These are phyloP conservation scores for Talaromyces stipitatus DNA, from an alignment of 495 filamentous ascomycete genomes.

Conservation along the genomic window DNA sequence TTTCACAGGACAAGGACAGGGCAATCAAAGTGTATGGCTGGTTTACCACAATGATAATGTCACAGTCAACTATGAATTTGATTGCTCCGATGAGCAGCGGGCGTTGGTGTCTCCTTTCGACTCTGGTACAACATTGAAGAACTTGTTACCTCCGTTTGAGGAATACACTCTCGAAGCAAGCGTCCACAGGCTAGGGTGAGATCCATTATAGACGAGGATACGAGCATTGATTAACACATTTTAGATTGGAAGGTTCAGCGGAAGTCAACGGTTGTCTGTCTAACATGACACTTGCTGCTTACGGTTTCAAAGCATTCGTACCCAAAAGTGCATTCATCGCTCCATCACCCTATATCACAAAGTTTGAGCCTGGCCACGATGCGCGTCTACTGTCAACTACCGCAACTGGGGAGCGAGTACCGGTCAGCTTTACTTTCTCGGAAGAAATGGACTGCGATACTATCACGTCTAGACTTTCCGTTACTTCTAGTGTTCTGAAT, in stretches of 20 bases:
- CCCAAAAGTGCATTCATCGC: conserved; percentile 32
- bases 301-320: conserved; percentile 51
- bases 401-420: conserved; percentile 21
- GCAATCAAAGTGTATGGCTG: conserved; percentile 42
- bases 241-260: conserved; percentile 13
- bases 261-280: conserved; percentile 41
- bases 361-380: conserved; percentile 51
- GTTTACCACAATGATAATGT: conserved; percentile 40
- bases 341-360: conserved; percentile 49
- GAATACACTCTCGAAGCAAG: conserved; percentile 27
- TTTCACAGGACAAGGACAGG: conserved; percentile 29
- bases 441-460: conserved; percentile 48
- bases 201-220: background rate
- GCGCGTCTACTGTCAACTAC: conserved; percentile 34
- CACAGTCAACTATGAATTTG: conserved; percentile 30
- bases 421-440: conserved; percentile 46
- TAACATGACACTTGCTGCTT: conserved; percentile 38
- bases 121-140: conserved; percentile 36
- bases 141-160: conserved; percentile 43
- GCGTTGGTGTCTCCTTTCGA: conserved; percentile 37
- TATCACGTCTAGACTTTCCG: conserved; percentile 29
- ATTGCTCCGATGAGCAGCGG: conserved; percentile 25
- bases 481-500: conserved; percentile 33
- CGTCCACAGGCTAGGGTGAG: conserved; percentile 15
- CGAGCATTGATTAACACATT: background rate